These are phyloP conservation scores for Amauroascus verrucosus DNA, from an alignment of 2,329 filamentous ascomycete genomes.

Conservation along the genomic window DNA sequence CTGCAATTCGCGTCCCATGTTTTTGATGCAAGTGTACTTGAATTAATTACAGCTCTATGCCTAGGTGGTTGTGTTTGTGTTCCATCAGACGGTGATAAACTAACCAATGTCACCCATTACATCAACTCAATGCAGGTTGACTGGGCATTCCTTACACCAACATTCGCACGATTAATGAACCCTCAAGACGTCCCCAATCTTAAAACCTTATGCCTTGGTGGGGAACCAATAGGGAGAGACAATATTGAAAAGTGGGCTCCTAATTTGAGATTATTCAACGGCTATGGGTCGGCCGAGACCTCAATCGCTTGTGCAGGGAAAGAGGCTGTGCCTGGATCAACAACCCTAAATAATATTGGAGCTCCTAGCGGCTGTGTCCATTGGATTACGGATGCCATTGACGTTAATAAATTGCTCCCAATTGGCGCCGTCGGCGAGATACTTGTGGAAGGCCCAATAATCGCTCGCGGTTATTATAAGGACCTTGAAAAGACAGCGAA, in stretches of 20 bases:
- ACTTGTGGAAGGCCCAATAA: constrained; percentile 18
- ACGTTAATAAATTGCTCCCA: constrained; percentile 26
- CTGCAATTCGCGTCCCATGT: constrained; percentile 35
- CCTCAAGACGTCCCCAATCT: constrained; percentile 37
- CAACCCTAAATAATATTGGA: not conserved
- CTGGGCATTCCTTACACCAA: constrained; percentile 48
- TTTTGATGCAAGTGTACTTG: constrained; percentile 33
- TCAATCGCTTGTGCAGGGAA: constrained; percentile 18
- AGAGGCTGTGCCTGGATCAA: not conserved
- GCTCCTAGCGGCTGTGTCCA: not conserved
- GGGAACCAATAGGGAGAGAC: constrained; percentile 35
- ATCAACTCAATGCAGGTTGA: constrained; percentile 28
- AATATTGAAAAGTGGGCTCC: constrained; percentile 36
- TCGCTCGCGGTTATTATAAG: constrained; percentile 16
- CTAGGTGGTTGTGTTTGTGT: constrained; percentile 36
- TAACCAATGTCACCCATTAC: constrained; percentile 37
- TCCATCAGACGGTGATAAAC: constrained; percentile 32
- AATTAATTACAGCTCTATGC: constrained; percentile 23
- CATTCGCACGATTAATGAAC: constrained; percentile 42
- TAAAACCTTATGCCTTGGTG: constrained; percentile 35
- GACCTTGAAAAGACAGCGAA: constrained; percentile 24
- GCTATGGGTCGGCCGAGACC: constrained; percentile 33
- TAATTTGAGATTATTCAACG: constrained; percentile 28
- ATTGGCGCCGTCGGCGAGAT: constrained; percentile 34
- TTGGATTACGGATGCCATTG: constrained; percentile 30